Conservation (phyloP, 371 early-diverging fungal species). For the Actinomortierella ambigua region DNA sequence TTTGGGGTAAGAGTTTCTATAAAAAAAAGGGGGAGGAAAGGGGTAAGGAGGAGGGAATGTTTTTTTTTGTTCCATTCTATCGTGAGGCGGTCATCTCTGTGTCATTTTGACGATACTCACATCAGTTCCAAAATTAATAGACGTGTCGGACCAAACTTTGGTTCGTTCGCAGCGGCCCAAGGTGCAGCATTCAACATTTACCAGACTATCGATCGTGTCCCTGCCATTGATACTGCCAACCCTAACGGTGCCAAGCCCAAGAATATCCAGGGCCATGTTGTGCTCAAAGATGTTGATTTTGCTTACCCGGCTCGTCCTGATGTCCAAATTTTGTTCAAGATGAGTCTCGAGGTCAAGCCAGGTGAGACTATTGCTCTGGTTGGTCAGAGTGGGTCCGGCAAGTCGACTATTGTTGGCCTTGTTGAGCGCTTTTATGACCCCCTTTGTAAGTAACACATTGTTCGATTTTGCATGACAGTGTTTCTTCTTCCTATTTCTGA, state of each 20-base stretch:
- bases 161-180: slow-evolving; percentile 61
- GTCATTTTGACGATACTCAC: too few relatives aligned
- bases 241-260: slow-evolving; percentile 52
- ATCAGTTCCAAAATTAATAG: not conserved
- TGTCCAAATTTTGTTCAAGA: slow-evolving; percentile 55
- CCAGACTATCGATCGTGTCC: slow-evolving; percentile 74
- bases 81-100: too few relatives aligned
- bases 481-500: not conserved
- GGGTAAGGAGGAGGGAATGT: too few relatives aligned
- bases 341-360: slow-evolving; percentile 52
- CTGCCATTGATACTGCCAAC: slow-evolving; percentile 60
- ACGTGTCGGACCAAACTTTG: slow-evolving; percentile 24
- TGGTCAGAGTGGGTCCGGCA: slow-evolving; percentile 56
- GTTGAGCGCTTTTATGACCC: slow-evolving; percentile 50
- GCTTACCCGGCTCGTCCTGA: slow-evolving; percentile 62
- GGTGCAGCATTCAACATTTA: slow-evolving; percentile 74
- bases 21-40: too few relatives aligned
- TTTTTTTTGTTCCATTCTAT: too few relatives aligned
- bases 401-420: slow-evolving; percentile 59
- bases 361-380: slow-evolving; percentile 65
- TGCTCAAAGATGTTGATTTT: slow-evolving; percentile 46
- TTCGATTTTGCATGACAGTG: not conserved
- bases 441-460: not conserved
- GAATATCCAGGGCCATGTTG: slow-evolving; percentile 42
- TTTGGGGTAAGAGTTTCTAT: slow-evolving; percentile 33